These are phyloP conservation scores for Sporobolomyces phaffii DNA, from an alignment of 768 basidiomycete genomes.

Conservation along the genomic window DNA sequence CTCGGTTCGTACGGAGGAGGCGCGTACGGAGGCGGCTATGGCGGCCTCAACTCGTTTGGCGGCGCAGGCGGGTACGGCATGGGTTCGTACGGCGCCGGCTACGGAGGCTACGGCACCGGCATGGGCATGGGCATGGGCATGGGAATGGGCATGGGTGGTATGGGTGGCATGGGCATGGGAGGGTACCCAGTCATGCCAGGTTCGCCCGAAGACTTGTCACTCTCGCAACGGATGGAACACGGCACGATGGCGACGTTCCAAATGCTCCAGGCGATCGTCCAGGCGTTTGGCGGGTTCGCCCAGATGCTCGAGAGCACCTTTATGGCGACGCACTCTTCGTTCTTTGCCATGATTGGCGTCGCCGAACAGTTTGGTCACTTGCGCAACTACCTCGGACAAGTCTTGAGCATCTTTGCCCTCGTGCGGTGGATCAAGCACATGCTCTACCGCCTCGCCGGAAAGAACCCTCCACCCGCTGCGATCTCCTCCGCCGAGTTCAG, in stretches of 20 bases:
- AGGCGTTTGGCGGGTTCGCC: slow-evolving; percentile 86
- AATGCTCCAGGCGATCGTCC: slow-evolving; percentile 87
- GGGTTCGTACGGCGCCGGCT: too few species aligned
- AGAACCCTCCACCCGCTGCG: slow-evolving; percentile 48
- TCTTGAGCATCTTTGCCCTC: slow-evolving; percentile 84
- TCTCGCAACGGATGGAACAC: slow-evolving; percentile 79
- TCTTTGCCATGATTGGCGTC: slow-evolving; percentile 73
- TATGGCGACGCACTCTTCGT: slow-evolving; percentile 59
- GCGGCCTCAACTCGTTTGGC: slow-evolving; percentile 50
- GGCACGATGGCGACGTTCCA: slow-evolving; percentile 89
- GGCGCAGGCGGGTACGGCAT: slow-evolving; percentile 46
- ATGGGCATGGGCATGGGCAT: background rate
- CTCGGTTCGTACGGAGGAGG: slow-evolving; percentile 43
- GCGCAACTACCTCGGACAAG: slow-evolving; percentile 84
- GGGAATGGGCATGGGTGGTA: too few species aligned
- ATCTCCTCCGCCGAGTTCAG: slow-evolving; percentile 57
- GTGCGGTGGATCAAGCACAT: slow-evolving; percentile 72
- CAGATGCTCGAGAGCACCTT: slow-evolving; percentile 98
- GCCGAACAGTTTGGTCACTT: slow-evolving; percentile 90
- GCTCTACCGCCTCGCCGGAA: slow-evolving; percentile 52
- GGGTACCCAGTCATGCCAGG: slow-evolving; percentile 44
- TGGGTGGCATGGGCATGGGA: slow-evolving; percentile 53
- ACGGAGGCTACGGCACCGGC: slow-evolving; percentile 39
- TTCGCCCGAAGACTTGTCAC: slow-evolving; percentile 47
- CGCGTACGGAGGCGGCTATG: slow-evolving; percentile 44